phyloP scores from a whole-genome alignment of 768 basidiomycete genomes.

The Dictyophora rubrovolvata region DNA sequence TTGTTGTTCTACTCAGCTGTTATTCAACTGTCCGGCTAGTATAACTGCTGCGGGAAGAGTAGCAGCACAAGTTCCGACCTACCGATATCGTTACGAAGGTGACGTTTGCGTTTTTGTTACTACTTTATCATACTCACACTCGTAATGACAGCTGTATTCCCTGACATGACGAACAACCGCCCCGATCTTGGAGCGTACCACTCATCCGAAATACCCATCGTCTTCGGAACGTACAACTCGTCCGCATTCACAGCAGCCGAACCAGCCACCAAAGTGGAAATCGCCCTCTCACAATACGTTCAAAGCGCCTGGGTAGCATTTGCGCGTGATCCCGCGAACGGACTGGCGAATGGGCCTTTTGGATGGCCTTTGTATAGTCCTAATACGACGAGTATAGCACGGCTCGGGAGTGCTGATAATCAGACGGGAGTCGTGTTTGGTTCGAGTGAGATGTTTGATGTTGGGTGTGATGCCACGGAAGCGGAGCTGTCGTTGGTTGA shows the following conservation, averaged over 20 bases:
- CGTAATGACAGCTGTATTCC: slow-evolving; percentile 1
- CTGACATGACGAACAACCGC: slow-evolving; percentile 1
- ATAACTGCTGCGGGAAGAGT: slow-evolving; percentile 1
- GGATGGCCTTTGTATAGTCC: slow-evolving; percentile 21
- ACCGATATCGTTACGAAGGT: slow-evolving; percentile 5
- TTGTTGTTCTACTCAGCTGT: not conserved
- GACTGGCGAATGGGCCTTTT: slow-evolving; percentile 18
- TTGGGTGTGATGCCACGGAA: not conserved
- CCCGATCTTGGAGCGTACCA: slow-evolving; percentile 24
- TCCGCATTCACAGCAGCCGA: slow-evolving; percentile 6
- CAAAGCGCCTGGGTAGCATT: slow-evolving; percentile 34
- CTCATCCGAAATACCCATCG: slow-evolving; percentile 29
- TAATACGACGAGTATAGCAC: slow-evolving; percentile 28
- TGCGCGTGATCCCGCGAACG: slow-evolving; percentile 28
- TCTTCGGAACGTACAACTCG: slow-evolving; percentile 21
- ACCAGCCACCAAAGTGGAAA: slow-evolving; percentile 17
- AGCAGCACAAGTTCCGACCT: not conserved
- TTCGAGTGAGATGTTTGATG: not conserved
- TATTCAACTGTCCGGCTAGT: slow-evolving; percentile 1
- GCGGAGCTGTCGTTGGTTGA: not conserved
- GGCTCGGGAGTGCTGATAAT: slow-evolving; percentile 2
- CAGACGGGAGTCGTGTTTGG: slow-evolving; percentile 1
- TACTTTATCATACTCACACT: not conserved
- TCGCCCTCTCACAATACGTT: slow-evolving; percentile 25
- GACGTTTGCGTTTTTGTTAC: not conserved